These are phyloP conservation scores for Caryopteris hybrid DNA, from an alignment of 305 asterid genomes.

Conservation along the genomic window DNA sequence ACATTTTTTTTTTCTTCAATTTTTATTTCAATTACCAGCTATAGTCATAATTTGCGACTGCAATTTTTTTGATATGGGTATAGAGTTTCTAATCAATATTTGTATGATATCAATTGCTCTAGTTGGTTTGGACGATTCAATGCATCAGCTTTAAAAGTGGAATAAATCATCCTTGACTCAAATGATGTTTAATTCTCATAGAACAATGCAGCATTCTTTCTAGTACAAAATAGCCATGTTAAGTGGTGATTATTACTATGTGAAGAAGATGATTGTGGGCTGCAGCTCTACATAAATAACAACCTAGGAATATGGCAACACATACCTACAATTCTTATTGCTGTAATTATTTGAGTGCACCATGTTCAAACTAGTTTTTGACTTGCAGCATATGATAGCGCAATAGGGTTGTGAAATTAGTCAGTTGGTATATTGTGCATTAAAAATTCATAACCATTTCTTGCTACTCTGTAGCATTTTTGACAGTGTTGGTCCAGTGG, in stretches of 20 bases:
- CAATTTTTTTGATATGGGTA: neutral
- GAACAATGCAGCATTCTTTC: neutral
- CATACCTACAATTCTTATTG: constrained; percentile 3
- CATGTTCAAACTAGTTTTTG: neutral
- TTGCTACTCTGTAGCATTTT: constrained; percentile 54
- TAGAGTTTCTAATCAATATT: constrained; percentile 7
- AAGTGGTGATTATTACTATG: neutral
- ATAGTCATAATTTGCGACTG: neutral
- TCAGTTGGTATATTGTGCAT: constrained; percentile 9
- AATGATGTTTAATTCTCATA: constrained; percentile 10
- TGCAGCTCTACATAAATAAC: constrained; percentile 9
- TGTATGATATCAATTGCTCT: neutral
- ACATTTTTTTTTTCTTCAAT: neutral
- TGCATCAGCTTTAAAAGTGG: constrained; percentile 1
- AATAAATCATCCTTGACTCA: neutral
- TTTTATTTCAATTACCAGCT: constrained; percentile 1
- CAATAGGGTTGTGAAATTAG: constrained; percentile 5
- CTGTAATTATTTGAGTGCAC: neutral
- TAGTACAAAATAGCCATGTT: constrained; percentile 3
- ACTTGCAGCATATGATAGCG: constrained; percentile 6
- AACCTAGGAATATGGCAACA: neutral
- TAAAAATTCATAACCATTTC: constrained; percentile 9
- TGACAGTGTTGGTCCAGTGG: constrained; percentile 80
- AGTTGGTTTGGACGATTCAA: constrained; percentile 4
- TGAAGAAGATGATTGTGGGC: neutral